Evolutionary conservation across 768 basidiomycete species (phyloP).

Genomic region (Dacryopinax primogenitus): DNA sequence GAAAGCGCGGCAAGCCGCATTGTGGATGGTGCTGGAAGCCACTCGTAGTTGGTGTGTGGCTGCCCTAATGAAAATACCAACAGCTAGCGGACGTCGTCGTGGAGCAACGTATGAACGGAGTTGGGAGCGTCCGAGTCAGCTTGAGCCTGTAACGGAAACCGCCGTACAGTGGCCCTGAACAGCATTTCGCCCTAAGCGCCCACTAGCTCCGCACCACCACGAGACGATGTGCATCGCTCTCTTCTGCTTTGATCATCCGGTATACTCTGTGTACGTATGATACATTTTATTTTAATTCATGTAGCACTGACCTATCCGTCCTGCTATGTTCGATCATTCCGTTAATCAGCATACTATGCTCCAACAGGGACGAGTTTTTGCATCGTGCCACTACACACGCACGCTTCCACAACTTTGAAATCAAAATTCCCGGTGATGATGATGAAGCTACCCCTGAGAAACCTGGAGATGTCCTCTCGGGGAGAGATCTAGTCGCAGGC

Average conservation of each 20-base stretch:
- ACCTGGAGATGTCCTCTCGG: constrained; percentile 44
- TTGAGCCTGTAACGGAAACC: neutral
- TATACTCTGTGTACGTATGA: constrained; percentile 65
- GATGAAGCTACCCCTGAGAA: constrained; percentile 20
- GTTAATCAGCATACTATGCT: constrained; percentile 47
- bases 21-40: neutral
- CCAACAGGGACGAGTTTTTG: constrained; percentile 66
- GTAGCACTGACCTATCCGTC: constrained; percentile 6
- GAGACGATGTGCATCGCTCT: constrained; percentile 60
- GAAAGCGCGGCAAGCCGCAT: constrained; percentile 3
- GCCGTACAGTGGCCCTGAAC: neutral
- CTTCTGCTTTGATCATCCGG: constrained; percentile 62
- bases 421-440: constrained; percentile 1
- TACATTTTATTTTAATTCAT: too few relatives aligned
- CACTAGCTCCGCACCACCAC: neutral
- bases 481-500: constrained; percentile 56
- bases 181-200: constrained; percentile 2
- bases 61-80: neutral
- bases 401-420: constrained; percentile 53
- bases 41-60: neutral
- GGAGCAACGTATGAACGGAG: neutral
- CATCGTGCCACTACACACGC: constrained; percentile 52
- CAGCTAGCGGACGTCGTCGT: neutral
- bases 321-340: constrained; percentile 9
- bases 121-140: neutral